Percentiles rank a stretch among this genome's conserved stretches.
Conservation (phyloP, 2,329 filamentous ascomycete species). For the Diaporthe ilicicola region DNA sequence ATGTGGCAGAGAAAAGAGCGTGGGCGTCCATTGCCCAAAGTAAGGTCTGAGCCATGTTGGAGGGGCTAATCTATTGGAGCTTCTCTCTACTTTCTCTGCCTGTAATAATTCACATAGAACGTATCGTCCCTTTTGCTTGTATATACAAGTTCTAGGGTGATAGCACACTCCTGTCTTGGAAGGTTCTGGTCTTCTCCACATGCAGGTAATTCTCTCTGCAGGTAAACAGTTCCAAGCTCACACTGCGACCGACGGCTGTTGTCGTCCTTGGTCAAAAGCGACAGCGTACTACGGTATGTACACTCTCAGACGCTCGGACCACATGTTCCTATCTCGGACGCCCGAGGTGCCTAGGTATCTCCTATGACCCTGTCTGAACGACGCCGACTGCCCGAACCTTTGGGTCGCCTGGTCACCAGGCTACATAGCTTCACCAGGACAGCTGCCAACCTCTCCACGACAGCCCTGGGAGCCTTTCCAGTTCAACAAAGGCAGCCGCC, state of each 20-base stretch:
- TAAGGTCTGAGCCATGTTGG: background rate
- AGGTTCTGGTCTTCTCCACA: background rate
- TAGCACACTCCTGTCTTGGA: background rate
- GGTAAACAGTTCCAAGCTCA: background rate
- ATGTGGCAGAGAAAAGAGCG: too few species aligned
- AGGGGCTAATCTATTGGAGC: background rate
- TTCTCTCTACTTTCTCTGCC: background rate
- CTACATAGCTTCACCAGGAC: conserved; percentile 12
- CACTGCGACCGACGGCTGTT: too few species aligned
- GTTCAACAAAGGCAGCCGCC: conserved; percentile 35
- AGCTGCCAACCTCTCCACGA: background rate
- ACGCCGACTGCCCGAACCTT: conserved; percentile 15
- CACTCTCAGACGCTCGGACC: conserved; percentile 13
- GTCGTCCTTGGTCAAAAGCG: background rate
- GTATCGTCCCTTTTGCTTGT: background rate
- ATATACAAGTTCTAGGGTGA: background rate
- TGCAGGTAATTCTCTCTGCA: background rate
- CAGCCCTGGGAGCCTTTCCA: conserved; percentile 26
- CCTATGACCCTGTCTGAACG: conserved; percentile 5
- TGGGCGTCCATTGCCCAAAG: background rate
- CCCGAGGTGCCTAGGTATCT: background rate
- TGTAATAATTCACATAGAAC: background rate
- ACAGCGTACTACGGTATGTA: too few species aligned
- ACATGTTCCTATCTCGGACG: conserved; percentile 26
- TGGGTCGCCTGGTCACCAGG: conserved; percentile 16